A percentile compares a stretch with the other conserved stretches of the same genome.
Conservation (phyloP, 192 early-diverging fungal genomes). For the Glomus cerebriforme region DNA sequence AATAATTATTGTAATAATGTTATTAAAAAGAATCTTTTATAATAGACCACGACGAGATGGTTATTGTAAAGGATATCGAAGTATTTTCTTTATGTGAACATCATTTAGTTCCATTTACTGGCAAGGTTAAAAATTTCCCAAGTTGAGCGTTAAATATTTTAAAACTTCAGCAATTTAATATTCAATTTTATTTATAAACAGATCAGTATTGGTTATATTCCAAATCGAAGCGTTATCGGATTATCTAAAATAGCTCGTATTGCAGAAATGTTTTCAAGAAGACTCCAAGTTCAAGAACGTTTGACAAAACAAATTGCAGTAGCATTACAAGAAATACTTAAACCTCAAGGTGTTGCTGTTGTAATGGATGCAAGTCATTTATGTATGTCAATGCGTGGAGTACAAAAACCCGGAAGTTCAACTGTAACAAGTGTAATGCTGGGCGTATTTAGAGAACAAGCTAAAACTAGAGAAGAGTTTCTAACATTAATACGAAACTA, state of each 20-base stretch:
- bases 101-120: slow-evolving; percentile 97
- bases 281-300: slow-evolving; percentile 97
- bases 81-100: slow-evolving; percentile 98
- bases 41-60: slow-evolving; percentile 97
- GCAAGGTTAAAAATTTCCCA: slow-evolving; percentile 67
- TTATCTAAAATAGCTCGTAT: slow-evolving; percentile 96
- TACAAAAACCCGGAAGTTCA: slow-evolving; percentile 93
- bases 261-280: slow-evolving; percentile 96
- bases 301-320: slow-evolving; percentile 97
- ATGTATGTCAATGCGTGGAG: slow-evolving; percentile 98
- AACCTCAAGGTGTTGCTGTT: slow-evolving; percentile 96
- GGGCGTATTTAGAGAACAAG: slow-evolving; percentile 87
- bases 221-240: slow-evolving; percentile 92
- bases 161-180: neutral
- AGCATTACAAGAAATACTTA: slow-evolving; percentile 85
- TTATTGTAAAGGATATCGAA: slow-evolving; percentile 96
- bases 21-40: too few relatives aligned
- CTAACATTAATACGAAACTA: slow-evolving; percentile 69
- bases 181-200: slow-evolving; percentile 30
- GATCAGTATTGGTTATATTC: slow-evolving; percentile 97
- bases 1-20: too few relatives aligned
- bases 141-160: neutral
- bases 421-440: slow-evolving; percentile 97
- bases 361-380: slow-evolving; percentile 96
- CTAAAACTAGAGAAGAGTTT: slow-evolving; percentile 96